These are phyloP conservation scores for Ophiostoma fasciatum DNA, from an alignment of 2,329 filamentous ascomycete genomes.

Conservation along the genomic window DNA sequence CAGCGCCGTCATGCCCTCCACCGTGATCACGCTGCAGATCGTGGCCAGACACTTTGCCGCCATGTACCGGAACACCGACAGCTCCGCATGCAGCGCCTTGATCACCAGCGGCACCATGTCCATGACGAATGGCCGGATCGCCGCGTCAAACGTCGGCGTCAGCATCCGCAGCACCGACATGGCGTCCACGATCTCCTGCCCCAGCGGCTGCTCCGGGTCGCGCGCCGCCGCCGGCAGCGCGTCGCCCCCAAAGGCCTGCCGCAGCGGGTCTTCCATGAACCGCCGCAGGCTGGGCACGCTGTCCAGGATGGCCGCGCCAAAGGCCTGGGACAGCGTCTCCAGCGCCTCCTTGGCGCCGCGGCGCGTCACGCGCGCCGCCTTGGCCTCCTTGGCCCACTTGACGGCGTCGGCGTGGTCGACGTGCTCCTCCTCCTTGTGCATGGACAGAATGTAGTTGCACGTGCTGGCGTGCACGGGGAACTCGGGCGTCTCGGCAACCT, in stretches of 20 bases:
- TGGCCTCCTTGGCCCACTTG: conserved; percentile 80
- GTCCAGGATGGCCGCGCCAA: conserved; percentile 63
- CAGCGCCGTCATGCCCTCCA: conserved; percentile 89
- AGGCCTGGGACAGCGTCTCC: conserved; percentile 69
- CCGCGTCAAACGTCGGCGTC: conserved; percentile 70
- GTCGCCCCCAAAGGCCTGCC: conserved; percentile 55
- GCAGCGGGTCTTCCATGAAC: conserved; percentile 71
- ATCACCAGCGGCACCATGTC: conserved; percentile 73
- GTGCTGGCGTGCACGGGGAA: conserved; percentile 72
- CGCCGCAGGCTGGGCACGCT: conserved; percentile 68
- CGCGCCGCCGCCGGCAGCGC: conserved; percentile 60
- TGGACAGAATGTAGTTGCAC: conserved; percentile 70
- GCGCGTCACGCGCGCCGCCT: conserved; percentile 75
- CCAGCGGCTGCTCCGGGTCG: conserved; percentile 59
- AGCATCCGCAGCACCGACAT: conserved; percentile 86
- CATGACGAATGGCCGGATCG: conserved; percentile 67
- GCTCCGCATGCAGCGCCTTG: conserved; percentile 70
- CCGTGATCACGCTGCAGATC: conserved; percentile 88
- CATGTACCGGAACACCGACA: conserved; percentile 91
- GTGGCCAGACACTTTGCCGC: conserved; percentile 96
- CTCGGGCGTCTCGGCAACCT: conserved; percentile 93
- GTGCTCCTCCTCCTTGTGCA: conserved; percentile 94
- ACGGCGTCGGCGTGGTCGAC: conserved; percentile 83
- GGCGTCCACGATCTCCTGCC: conserved; percentile 87
- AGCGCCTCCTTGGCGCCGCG: conserved; percentile 89